These are phyloP conservation scores for Cicer pinnatifidum DNA, from an alignment of 306 rosid species.

Conservation along the genomic window DNA sequence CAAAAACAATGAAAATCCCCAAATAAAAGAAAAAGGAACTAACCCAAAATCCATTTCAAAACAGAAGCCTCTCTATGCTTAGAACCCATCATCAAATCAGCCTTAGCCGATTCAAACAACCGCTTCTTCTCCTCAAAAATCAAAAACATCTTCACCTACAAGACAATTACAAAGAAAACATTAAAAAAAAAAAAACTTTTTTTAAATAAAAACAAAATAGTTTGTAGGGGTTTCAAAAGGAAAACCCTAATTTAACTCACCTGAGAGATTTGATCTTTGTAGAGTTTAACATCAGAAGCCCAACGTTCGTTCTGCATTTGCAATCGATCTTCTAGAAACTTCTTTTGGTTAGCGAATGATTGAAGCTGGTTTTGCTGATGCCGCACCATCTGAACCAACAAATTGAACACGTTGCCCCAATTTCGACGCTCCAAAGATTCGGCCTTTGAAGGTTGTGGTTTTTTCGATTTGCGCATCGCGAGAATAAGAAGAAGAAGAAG, in stretches of 20 bases:
- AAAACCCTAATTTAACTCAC: slow-evolving; percentile 54
- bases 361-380: slow-evolving; percentile 72
- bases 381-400: slow-evolving; percentile 58
- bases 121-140: slow-evolving; percentile 53
- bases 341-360: slow-evolving; percentile 56
- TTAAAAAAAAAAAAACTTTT: neutral
- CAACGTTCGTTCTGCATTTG: slow-evolving; percentile 63
- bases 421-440: slow-evolving; percentile 47
- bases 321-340: slow-evolving; percentile 61
- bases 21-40: slow-evolving; percentile 36
- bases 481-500: neutral
- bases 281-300: slow-evolving; percentile 58
- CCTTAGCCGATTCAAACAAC: slow-evolving; percentile 55
- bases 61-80: slow-evolving; percentile 59
- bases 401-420: slow-evolving; percentile 65
- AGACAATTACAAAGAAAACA: slow-evolving; percentile 27
- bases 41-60: slow-evolving; percentile 61
- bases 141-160: slow-evolving; percentile 60
- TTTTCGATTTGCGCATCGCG: slow-evolving; percentile 51
- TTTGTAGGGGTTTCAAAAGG: neutral
- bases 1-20: slow-evolving; percentile 1
- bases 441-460: slow-evolving; percentile 33
- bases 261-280: slow-evolving; percentile 55
- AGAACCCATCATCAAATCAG: slow-evolving; percentile 54
- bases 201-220: no score